phyloP scores from a whole-genome alignment of 805 yeast species.

The Huiozyma naganishii region DNA sequence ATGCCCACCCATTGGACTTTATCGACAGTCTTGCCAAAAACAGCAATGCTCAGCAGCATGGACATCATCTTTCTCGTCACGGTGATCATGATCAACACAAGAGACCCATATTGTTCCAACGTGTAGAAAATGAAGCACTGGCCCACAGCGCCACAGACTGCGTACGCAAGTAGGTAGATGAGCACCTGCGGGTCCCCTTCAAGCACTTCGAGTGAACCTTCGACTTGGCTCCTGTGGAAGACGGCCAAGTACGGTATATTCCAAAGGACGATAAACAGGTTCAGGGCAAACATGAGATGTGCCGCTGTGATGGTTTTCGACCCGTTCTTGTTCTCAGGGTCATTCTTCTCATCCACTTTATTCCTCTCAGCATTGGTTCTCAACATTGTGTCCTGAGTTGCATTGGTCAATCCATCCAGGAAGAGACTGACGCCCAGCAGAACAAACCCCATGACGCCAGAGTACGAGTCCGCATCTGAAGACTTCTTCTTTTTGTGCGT shows the following conservation, averaged over 20 bases:
- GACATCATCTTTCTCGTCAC: slow-evolving; percentile 95
- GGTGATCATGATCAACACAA: slow-evolving; percentile 81
- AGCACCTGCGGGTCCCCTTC: slow-evolving; percentile 38
- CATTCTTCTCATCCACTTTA: slow-evolving; percentile 4
- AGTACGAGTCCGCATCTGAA: background rate
- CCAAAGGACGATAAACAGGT: slow-evolving; percentile 34
- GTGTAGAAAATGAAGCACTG: slow-evolving; percentile 89
- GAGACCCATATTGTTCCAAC: slow-evolving; percentile 73
- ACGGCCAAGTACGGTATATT: slow-evolving; percentile 38
- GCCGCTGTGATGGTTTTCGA: slow-evolving; percentile 55
- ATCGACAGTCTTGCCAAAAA: slow-evolving; percentile 71
- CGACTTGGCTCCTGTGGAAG: slow-evolving; percentile 16
- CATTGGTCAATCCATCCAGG: slow-evolving; percentile 85
- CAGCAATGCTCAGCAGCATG: slow-evolving; percentile 77
- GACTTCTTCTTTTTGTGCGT: slow-evolving; percentile 12
- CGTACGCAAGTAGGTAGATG: slow-evolving; percentile 52
- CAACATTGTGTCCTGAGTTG: slow-evolving; percentile 83
- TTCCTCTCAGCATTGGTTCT: slow-evolving; percentile 15
- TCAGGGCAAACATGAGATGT: slow-evolving; percentile 71
- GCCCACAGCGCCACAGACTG: slow-evolving; percentile 79
- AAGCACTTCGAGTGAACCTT: slow-evolving; percentile 31
- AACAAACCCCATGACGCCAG: slow-evolving; percentile 42
- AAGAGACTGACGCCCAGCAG: slow-evolving; percentile 54
- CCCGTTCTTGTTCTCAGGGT: slow-evolving; percentile 6
- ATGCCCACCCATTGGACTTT: slow-evolving; percentile 72